phyloP scores from a whole-genome alignment of 148 eudicot species.

The Silene latifolia region DNA sequence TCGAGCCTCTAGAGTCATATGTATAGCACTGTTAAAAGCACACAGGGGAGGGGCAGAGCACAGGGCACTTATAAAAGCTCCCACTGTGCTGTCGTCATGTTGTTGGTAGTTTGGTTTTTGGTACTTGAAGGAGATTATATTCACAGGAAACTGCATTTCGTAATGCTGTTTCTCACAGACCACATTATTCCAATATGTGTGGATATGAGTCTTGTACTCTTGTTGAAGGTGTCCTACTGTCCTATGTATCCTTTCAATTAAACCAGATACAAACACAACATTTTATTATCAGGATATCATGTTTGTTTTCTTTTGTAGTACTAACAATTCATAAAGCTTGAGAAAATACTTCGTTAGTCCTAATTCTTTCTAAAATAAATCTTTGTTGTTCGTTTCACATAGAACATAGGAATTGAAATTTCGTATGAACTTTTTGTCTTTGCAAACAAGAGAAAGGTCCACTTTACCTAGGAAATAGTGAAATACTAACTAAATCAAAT shows the following conservation, averaged over 20 bases:
- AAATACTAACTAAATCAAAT: neutral
- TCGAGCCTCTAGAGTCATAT: neutral
- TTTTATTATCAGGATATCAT: neutral
- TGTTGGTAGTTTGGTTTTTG: constrained; percentile 3
- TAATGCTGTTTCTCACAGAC: neutral
- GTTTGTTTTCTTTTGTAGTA: neutral
- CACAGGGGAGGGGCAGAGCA: neutral
- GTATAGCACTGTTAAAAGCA: neutral
- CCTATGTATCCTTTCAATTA: neutral
- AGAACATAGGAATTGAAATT: neutral
- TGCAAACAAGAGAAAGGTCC: neutral
- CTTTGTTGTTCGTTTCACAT: neutral
- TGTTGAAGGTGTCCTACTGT: neutral
- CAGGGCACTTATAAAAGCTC: neutral
- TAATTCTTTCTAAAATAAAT: neutral
- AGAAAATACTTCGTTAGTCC: neutral
- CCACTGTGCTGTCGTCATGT: neutral
- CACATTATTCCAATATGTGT: neutral
- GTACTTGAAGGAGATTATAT: neutral
- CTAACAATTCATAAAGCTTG: neutral
- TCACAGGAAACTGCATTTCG: neutral
- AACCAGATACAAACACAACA: neutral
- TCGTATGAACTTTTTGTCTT: neutral
- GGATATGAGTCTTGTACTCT: neutral
- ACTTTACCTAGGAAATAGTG: neutral